These are phyloP conservation scores for Chenopodium suecicum DNA, from an alignment of 148 eudicot species.

Conservation along the genomic window DNA sequence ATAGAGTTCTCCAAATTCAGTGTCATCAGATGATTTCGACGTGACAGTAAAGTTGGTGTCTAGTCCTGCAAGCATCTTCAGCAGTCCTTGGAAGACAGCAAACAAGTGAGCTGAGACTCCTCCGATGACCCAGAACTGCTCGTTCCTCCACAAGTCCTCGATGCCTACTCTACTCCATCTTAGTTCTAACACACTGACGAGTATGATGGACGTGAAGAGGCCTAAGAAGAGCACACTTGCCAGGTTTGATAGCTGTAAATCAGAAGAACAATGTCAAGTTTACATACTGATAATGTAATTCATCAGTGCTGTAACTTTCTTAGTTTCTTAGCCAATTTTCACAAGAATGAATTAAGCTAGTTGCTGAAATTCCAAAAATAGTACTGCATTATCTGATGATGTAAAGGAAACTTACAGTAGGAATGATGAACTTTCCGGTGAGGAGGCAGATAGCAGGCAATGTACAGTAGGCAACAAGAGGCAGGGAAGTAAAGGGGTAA, in stretches of 20 bases:
- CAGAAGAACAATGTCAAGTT: neutral
- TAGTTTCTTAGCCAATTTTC: neutral
- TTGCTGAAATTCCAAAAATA: too few species aligned
- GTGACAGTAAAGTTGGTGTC: constrained; percentile 98
- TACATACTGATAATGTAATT: neutral
- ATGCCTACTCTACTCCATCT: constrained; percentile 96
- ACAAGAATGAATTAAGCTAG: too few species aligned
- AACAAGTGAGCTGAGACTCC: constrained; percentile 96
- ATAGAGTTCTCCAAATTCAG: constrained; percentile 87
- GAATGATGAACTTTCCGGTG: constrained; percentile 96
- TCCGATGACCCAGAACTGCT: constrained; percentile 99
- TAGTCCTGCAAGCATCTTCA: constrained; percentile 80
- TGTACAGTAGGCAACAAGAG: constrained; percentile 83
- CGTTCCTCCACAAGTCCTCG: constrained; percentile 89
- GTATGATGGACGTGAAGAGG: constrained; percentile 85
- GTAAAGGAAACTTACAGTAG: constrained; percentile 59
- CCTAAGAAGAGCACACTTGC: constrained; percentile 87
- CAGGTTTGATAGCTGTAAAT: constrained; percentile 72
- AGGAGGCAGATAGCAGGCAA: constrained; percentile 95
- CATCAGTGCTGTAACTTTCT: too few species aligned
- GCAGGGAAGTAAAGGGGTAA: constrained; percentile 94
- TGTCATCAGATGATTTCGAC: constrained; percentile 76
- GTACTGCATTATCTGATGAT: neutral
- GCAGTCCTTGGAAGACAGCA: constrained; percentile 95
- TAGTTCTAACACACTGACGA: constrained; percentile 78